Base-by-base conservation (phyloP, 2,329 filamentous ascomycete species). In the Lizonia empirigonia region DNA sequence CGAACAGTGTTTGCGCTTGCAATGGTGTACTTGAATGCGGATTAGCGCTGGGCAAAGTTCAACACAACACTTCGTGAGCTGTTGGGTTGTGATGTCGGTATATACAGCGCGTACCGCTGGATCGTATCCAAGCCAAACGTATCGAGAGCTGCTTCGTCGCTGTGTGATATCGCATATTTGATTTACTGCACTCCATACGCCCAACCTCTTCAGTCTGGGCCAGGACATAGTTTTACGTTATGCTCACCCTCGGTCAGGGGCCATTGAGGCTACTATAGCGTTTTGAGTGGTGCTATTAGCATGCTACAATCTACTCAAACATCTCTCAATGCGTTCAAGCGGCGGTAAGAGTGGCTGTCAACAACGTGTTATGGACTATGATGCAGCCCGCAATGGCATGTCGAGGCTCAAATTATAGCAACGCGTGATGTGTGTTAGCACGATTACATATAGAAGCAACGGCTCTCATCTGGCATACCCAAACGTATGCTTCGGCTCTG, bases 181-280 rank as follows among this genome's bases (percentile, higher is more conserved):
- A 2, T 4, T n/a, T 30, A 12, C 30, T 26, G 7, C 15, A 8
- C 15, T 18, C 26, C 23, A 27, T n/a, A 10, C 44, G 23, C 38
- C 44, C 12, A 42, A 9, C 2, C 2, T 36, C 2, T 8, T 15
- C 9, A 63, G 54, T 76, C 72, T 54, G 72, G 72, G 18, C 68
- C 68, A 5, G 72, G 75, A 7, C 74, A 74, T 32, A 69, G 66
- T 19, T 59, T 63, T 33, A n/a, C n/a, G n/a, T n/a, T n/a, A n/a
- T n/a, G n/a, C n/a, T n/a, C n/a, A n/a, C n/a, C n/a, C n/a, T n/a
- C n/a, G n/a, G n/a, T n/a, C n/a, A n/a, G n/a, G n/a, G n/a, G n/a
- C n/a, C n/a, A n/a, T n/a, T n/a, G n/a, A n/a, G n/a, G n/a, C n/a
- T n/a, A n/a, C n/a, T n/a, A n/a, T n/a, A n/a, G n/a, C n/a, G n/a